Base-by-base conservation (phyloP, 352 stramenopile species). In the Globisporangium cylindrosporum region DNA sequence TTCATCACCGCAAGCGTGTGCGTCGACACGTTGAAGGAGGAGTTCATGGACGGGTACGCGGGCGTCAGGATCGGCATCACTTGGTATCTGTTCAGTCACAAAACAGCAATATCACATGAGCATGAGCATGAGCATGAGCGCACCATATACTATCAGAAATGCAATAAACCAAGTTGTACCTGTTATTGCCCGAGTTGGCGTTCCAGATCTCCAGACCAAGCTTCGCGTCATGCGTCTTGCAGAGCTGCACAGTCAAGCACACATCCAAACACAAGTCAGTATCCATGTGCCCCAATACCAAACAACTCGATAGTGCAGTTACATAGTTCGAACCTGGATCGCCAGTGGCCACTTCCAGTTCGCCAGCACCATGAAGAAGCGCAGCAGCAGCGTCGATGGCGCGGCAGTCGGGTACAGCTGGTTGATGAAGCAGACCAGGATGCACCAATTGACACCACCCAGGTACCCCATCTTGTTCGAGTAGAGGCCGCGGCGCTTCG, bases 1-100 rank as follows among this genome's bases (percentile, higher is more conserved):
- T 97, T 95, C 76, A 99, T 98, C 29, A 98, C 86, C 27, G 92
- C 78, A n/a, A 98, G 77, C 69, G 97, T 98, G 67, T 98, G 92
- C 41, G 87, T 82, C 62, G 92, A 98, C 55, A 99, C 97, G 74
- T 99, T 99, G 80, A 99, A 99, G 20, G 97, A 98, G 27, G 97
- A 99, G 80, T 99, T 99, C 97, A 99, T 99, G 29, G 90, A 97
- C 53, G 98, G 98, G 79, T 99, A 99, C 59, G 95, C 96, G 4
- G 98, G 98, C 25, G 98, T 99, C 67, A 99, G 80, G 62, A 99
- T 99, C 27, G 98, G 98, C 97, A 99, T 99, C 20, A 99, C 80
- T 76, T 99, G 96, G 64, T 90, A 95, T 63, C 86, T 88, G 66
- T 41, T 46, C 4, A 67, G 60, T 22, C 4, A 64, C 53, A 51